Conservation (phyloP, 1,284 basidiomycete species). For the Stygiomarasmius scandens region DNA sequence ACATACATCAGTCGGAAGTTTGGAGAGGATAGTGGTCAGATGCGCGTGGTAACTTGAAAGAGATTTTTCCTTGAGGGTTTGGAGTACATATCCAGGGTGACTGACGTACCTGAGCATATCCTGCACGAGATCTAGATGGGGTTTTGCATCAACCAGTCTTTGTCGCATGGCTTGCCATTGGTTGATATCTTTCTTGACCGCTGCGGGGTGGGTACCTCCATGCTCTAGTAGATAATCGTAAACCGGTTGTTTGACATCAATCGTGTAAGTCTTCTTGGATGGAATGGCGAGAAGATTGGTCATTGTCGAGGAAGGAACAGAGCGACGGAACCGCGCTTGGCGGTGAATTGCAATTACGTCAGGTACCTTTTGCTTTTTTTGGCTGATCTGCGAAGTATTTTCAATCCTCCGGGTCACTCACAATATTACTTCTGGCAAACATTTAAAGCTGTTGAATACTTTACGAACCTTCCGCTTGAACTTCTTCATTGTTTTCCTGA, state of each 20-base stretch:
- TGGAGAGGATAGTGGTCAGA: constrained; percentile 70
- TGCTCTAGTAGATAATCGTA: constrained; percentile 74
- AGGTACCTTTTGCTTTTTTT: no score
- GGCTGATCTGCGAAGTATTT: no score
- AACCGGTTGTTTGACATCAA: constrained; percentile 62
- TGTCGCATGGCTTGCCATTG: constrained; percentile 72
- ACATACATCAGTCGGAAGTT: constrained; percentile 67
- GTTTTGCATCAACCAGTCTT: constrained; percentile 55
- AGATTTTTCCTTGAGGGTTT: not conserved
- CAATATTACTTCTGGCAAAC: no score
- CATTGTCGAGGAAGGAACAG: constrained; percentile 45
- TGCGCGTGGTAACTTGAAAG: constrained; percentile 84
- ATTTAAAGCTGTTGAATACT: no score
- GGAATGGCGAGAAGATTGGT: constrained; percentile 81
- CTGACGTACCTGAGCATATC: constrained; percentile 49
- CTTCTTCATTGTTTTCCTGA: no score
- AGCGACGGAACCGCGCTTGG: not conserved
- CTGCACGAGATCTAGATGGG: constrained; percentile 62
- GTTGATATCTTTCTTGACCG: constrained; percentile 82
- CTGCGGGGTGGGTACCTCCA: constrained; percentile 83
- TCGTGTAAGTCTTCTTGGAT: constrained; percentile 70
- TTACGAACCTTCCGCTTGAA: no score
- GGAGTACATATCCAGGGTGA: constrained; percentile 17
- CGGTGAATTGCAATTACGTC: no score
- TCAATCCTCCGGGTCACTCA: no score